Conservation (phyloP, 2,329 filamentous ascomycete genomes). For the Lachnellula cervina region DNA sequence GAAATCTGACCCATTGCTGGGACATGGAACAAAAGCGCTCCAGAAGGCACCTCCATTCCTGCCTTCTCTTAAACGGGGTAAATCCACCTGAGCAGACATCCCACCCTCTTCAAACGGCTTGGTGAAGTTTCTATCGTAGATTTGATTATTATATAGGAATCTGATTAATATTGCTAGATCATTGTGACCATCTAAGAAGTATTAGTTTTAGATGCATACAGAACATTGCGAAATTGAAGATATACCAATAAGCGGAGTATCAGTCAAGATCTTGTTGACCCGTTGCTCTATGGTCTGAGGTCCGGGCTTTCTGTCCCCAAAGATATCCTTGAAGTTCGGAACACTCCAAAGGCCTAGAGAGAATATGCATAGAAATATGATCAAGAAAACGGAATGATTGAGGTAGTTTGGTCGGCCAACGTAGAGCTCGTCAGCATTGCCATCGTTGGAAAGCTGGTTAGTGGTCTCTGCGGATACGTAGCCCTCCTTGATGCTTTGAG, state of each 20-base stretch:
- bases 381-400: not conserved
- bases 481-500: slow-evolving; percentile 20
- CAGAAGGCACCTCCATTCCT: slow-evolving; percentile 84
- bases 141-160: slow-evolving; percentile 64
- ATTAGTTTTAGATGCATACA: not conserved
- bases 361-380: slow-evolving; percentile 15
- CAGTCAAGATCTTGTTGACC: slow-evolving; percentile 39
- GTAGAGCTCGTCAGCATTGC: too few species aligned
- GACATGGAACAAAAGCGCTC: slow-evolving; percentile 80
- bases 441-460: not conserved
- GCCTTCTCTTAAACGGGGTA: slow-evolving; percentile 68
- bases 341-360: not conserved
- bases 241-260: slow-evolving; percentile 45
- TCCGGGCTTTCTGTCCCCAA: slow-evolving; percentile 5
- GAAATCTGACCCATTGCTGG: slow-evolving; percentile 66
- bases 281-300: slow-evolving; percentile 30
- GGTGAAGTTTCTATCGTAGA: slow-evolving; percentile 71
- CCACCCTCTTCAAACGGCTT: slow-evolving; percentile 67
- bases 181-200: slow-evolving; percentile 72
- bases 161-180: slow-evolving; percentile 77
- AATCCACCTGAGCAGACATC: slow-evolving; percentile 68
- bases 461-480: not conserved
- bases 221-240: not conserved
- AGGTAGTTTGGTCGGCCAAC: not conserved
- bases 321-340: slow-evolving; percentile 7